Percentiles rank a stretch among this genome's conserved stretches.
phyloP scores from a whole-genome alignment of 2,329 filamentous ascomycete genomes.

The Calonectria hawksworthii region DNA sequence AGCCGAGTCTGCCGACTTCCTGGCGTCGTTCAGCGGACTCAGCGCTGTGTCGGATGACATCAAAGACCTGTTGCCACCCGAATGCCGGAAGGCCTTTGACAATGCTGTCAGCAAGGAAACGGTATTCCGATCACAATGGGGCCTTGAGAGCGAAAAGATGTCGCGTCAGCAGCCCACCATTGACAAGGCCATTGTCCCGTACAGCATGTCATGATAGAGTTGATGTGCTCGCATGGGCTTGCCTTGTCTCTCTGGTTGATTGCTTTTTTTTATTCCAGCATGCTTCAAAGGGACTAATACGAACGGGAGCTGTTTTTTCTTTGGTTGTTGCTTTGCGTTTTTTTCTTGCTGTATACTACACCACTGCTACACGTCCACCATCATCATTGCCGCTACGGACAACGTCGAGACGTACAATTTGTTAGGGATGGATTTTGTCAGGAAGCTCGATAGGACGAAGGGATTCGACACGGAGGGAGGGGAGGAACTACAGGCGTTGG shows the following conservation, averaged over 20 bases:
- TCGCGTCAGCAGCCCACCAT: constrained; percentile 68
- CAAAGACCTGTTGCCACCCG: constrained; percentile 73
- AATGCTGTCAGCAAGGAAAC: constrained; percentile 74
- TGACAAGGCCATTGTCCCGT: constrained; percentile 75
- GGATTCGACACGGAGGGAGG: background rate
- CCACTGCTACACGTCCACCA: background rate
- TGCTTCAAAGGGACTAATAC: background rate
- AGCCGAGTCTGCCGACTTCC: constrained; percentile 60
- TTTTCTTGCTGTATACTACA: constrained; percentile 9
- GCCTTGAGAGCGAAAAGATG: constrained; percentile 72
- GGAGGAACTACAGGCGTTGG: constrained; percentile 24
- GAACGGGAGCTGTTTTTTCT: background rate
- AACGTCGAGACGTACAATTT: constrained; percentile 6
- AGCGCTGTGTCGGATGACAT: constrained; percentile 76
- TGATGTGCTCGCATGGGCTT: background rate
- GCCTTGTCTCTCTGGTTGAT: background rate
- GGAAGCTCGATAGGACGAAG: background rate
- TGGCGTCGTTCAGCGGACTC: constrained; percentile 72
- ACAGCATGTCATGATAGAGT: constrained; percentile 57
- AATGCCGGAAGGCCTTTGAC: constrained; percentile 81
- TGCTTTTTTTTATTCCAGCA: background rate
- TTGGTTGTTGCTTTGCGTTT: background rate
- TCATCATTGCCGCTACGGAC: background rate
- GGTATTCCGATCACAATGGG: constrained; percentile 83
- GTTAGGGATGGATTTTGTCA: constrained; percentile 9